phyloP scores from a whole-genome alignment of 2,329 filamentous ascomycete genomes.

The Ceratocystis diversiconidia region DNA sequence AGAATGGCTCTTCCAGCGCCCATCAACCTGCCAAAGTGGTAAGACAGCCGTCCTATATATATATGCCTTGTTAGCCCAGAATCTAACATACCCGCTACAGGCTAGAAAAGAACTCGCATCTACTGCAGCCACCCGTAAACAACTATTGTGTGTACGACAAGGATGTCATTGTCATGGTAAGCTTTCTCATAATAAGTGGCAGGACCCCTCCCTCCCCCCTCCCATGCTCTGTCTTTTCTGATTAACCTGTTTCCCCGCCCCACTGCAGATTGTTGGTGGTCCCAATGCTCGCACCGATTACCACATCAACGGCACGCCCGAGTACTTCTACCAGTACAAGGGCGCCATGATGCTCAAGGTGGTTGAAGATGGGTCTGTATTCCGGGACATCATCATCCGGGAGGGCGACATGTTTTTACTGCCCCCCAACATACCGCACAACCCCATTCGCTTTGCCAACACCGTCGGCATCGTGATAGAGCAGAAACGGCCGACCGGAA shows the following conservation, averaged over 20 bases:
- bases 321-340: conserved; percentile 96
- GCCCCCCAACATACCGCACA: conserved; percentile 89
- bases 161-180: conserved; percentile 66
- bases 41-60: not conserved
- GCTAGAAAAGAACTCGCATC: conserved; percentile 82
- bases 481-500: conserved; percentile 57
- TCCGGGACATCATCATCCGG: conserved; percentile 75
- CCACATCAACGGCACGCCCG: conserved; percentile 90
- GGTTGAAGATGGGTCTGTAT: conserved; percentile 59
- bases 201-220: not conserved
- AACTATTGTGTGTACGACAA: conserved; percentile 95
- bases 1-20: conserved; percentile 23
- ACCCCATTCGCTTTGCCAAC: conserved; percentile 81
- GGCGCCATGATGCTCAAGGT: conserved; percentile 90
- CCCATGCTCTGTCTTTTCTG: conserved; percentile 10
- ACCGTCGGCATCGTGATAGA: conserved; percentile 92
- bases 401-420: conserved; percentile 92
- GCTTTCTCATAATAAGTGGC: not conserved
- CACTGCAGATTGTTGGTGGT: conserved; percentile 66
- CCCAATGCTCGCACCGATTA: conserved; percentile 95
- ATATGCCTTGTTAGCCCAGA: not conserved
- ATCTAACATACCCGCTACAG: conserved; percentile 31
- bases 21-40: conserved; percentile 34
- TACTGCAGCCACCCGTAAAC: conserved; percentile 86
- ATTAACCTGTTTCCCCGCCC: not conserved